Evolutionary conservation across 495 filamentous ascomycete genomes (phyloP).

Genomic region (Hypoxylon perforatum): DNA sequence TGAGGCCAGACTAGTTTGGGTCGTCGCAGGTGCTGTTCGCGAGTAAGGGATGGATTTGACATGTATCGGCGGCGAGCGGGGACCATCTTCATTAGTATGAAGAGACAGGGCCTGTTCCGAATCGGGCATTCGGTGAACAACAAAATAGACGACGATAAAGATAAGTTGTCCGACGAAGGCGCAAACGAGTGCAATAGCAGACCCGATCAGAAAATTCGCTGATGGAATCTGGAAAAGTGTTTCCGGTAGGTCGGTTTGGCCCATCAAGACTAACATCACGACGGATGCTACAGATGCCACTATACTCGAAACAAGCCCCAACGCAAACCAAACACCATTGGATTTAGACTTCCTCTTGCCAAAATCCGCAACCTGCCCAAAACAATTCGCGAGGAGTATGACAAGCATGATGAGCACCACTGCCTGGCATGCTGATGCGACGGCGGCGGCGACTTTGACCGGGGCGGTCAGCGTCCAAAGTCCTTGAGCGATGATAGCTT

Average conservation of each 20-base stretch:
- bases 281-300: slow-evolving; percentile 54
- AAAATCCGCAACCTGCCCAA: slow-evolving; percentile 34
- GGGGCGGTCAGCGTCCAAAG: slow-evolving; percentile 44
- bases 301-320: slow-evolving; percentile 48
- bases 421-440: slow-evolving; percentile 51
- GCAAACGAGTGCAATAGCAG: slow-evolving; percentile 53
- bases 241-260: slow-evolving; percentile 40
- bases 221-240: slow-evolving; percentile 47
- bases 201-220: slow-evolving; percentile 49
- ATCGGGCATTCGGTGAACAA: slow-evolving; percentile 41
- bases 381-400: slow-evolving; percentile 40
- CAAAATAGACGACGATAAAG: slow-evolving; percentile 54
- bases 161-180: slow-evolving; percentile 54
- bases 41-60: slow-evolving; percentile 61
- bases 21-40: slow-evolving; percentile 48
- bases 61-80: slow-evolving; percentile 37
- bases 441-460: slow-evolving; percentile 47
- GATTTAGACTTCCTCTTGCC: slow-evolving; percentile 34
- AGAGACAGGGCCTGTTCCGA: slow-evolving; percentile 34
- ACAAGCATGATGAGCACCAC: slow-evolving; percentile 46
- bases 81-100: slow-evolving; percentile 46
- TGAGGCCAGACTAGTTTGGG: slow-evolving; percentile 13
- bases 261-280: slow-evolving; percentile 50
- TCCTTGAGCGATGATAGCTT: slow-evolving; percentile 54
- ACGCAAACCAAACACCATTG: slow-evolving; percentile 51